Evolutionary conservation across 352 stramenopile genomes (phyloP), one percentile per base, ranked within the genome.

Genomic region (Achlya hypogyna): DNA sequence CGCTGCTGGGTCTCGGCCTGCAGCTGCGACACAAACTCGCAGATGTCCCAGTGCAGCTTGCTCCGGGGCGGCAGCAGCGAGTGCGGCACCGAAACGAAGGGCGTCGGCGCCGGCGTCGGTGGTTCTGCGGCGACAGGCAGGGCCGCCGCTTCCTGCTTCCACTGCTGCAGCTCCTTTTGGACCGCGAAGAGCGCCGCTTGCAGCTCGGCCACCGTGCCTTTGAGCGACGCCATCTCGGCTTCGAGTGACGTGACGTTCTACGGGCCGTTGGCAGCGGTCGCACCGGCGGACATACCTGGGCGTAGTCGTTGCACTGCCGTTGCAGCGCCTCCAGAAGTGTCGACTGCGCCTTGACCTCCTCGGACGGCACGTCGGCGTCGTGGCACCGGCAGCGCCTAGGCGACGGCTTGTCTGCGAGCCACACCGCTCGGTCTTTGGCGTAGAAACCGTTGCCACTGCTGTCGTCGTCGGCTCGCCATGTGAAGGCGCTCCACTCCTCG

Each of bases 41-140:
- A 95, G 71, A 95, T 77, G 62, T 95, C 86, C 86, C 86, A 95
- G 51, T 95, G 86, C 28, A 95, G 70, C 42, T 92, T 95, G 62
- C 78, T 92, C 53, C 84, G 72, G 45, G 84, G 86, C 32, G 86
- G 86, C n/a, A 94, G 75, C 20, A 92, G 80, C 0, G 86, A 91
- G 75, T 90, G 77, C 5, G 85, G 85, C 3, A 95, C 86, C 0
- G 84, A 95, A 5, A 93, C 86, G 34, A 95, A 93, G 10, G 81
- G 87, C 18, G 78, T 80, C 23, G 74, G 65, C 2, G 77, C 70
- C 4, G 75, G 62, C 22, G 69, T 62, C 43, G 75, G 73, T 18
- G 72, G 71, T 12, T 47, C 73, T 42, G 31, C 62, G 58, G 27
- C 23, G 43, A 49, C 18, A 31, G 62, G 53, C 5, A 32, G 27